Conservation (phyloP, 345 rosid species). For the Schrenkiella parvula region DNA sequence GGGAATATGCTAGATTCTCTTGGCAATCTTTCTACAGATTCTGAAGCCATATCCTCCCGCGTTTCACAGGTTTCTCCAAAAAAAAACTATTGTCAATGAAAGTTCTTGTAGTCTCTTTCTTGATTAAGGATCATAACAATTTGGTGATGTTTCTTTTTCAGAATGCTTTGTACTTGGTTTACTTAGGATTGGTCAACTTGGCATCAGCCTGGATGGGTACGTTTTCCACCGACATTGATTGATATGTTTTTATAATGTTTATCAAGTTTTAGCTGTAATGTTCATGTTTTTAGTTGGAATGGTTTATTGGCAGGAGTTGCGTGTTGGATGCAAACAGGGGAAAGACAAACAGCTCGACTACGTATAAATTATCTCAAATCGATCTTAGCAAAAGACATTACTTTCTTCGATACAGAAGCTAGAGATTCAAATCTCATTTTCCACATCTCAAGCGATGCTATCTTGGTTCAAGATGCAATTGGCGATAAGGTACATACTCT, state of each 20-base stretch:
- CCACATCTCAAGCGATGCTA: slow-evolving; percentile 72
- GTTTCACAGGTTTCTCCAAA: slow-evolving; percentile 53
- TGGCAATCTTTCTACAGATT: slow-evolving; percentile 51
- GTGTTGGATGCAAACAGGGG: slow-evolving; percentile 80
- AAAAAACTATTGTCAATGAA: not conserved
- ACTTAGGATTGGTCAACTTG: slow-evolving; percentile 52
- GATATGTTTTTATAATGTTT: not conserved
- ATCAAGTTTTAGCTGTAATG: not conserved
- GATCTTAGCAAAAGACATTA: slow-evolving; percentile 50
- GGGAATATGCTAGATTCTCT: slow-evolving; percentile 70
- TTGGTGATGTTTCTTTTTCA: slow-evolving; percentile 19
- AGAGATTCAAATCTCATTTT: slow-evolving; percentile 58
- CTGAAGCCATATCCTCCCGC: slow-evolving; percentile 43
- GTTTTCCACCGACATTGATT: not conserved
- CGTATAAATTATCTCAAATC: slow-evolving; percentile 62
- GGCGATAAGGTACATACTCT: slow-evolving; percentile 68
- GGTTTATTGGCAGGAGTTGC: slow-evolving; percentile 19
- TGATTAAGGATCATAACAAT: not conserved
- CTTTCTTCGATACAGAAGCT: slow-evolving; percentile 64
- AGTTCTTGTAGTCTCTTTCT: not conserved
- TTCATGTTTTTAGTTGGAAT: not conserved
- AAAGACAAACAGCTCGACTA: slow-evolving; percentile 75
- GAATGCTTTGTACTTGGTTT: slow-evolving; percentile 69
- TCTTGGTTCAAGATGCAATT: slow-evolving; percentile 80
- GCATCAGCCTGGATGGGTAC: slow-evolving; percentile 72